A percentile compares a stretch with the other conserved stretches of the same genome.
Conservation (phyloP, 2,329 filamentous ascomycete species). For the Botrytis tulipae region DNA sequence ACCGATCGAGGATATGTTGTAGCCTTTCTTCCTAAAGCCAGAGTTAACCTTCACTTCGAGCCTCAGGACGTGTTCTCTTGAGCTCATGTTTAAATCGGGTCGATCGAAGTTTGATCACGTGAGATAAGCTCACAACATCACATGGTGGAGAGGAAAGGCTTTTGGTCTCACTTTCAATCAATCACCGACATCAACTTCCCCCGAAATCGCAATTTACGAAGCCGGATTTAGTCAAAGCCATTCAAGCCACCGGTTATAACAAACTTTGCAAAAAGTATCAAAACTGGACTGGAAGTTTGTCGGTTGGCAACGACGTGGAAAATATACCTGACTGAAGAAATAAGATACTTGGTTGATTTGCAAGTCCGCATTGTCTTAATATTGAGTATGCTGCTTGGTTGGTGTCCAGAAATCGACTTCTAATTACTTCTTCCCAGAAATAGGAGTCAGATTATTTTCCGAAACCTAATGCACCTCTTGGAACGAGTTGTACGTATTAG, state of each 20-base stretch:
- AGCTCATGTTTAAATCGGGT: too few species aligned
- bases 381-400: not conserved
- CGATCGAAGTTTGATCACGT: too few species aligned
- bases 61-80: too few species aligned
- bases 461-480: not conserved
- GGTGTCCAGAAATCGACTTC: not conserved
- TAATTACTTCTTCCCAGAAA: not conserved
- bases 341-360: not conserved
- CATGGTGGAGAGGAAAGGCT: too few species aligned
- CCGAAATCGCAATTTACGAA: not conserved
- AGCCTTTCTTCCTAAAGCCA: too few species aligned
- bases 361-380: not conserved
- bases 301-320: constrained; percentile 23
- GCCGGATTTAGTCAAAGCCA: too few species aligned
- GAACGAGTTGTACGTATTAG: not conserved
- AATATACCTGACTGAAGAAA: constrained; percentile 9
- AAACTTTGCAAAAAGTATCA: not conserved
- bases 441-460: not conserved
- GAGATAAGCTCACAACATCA: too few species aligned
- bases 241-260: not conserved
- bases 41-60: too few species aligned
- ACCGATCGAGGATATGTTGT: too few species aligned
- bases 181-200: not conserved
- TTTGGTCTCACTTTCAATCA: not conserved
- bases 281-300: not conserved